phyloP scores from a whole-genome alignment of 2,329 filamentous ascomycete genomes.

The Fusarium sp. region DNA sequence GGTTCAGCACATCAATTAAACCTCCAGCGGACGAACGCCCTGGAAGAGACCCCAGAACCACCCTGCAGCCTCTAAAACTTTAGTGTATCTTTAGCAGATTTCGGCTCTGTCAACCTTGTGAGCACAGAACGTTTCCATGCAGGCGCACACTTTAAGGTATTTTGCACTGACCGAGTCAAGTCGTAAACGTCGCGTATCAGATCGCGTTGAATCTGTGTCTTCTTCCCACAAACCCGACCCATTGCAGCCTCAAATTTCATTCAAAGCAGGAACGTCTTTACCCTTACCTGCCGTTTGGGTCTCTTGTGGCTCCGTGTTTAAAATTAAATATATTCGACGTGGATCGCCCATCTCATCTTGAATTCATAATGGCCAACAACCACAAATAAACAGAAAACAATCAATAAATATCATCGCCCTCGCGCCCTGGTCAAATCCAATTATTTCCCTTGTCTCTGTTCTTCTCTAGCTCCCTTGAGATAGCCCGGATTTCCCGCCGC shows the following conservation, averaged over 20 bases:
- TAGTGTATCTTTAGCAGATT: constrained; percentile 35
- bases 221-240: constrained; percentile 16
- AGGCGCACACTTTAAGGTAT: constrained; percentile 25
- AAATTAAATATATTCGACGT: background rate
- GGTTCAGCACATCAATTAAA: constrained; percentile 4
- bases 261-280: background rate
- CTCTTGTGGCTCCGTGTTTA: background rate
- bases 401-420: constrained; percentile 24
- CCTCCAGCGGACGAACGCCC: constrained; percentile 25
- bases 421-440: constrained; percentile 18
- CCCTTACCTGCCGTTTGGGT: background rate
- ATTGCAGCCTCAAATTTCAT: constrained; percentile 14
- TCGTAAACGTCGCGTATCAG: constrained; percentile 32
- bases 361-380: background rate
- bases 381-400: constrained; percentile 35
- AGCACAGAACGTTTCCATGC: constrained; percentile 6
- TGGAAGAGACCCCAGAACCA: constrained; percentile 11
- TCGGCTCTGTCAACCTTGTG: constrained; percentile 5
- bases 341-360: background rate
- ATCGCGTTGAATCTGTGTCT: constrained; percentile 26
- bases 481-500: constrained; percentile 39
- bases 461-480: constrained; percentile 33
- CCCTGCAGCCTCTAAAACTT: constrained; percentile 32
- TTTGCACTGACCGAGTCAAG: constrained; percentile 25
- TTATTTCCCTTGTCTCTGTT: constrained; percentile 25